Evolutionary conservation across 2,329 filamentous ascomycete genomes (phyloP).

Genomic region (Ciborinia camelliae): DNA sequence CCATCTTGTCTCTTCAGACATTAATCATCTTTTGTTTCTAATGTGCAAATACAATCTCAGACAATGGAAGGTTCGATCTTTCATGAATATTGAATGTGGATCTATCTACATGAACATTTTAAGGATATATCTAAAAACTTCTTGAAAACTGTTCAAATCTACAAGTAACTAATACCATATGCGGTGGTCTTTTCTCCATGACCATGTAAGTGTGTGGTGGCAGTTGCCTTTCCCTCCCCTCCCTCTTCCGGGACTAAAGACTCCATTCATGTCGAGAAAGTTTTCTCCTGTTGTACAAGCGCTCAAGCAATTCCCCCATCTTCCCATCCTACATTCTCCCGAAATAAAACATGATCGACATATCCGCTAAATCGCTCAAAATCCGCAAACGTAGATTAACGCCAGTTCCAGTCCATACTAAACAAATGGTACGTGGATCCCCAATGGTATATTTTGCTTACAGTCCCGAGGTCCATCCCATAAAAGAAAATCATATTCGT

Average conservation of each 20-base stretch:
- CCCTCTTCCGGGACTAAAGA: background rate
- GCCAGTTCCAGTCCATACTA: conserved; percentile 15
- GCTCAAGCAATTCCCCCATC: background rate
- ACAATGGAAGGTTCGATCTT: background rate
- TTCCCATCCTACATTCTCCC: background rate
- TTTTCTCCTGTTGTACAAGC: conserved; percentile 7
- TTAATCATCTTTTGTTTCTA: background rate
- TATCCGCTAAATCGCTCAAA: conserved; percentile 4
- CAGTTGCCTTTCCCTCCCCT: background rate
- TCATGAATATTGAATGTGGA: no score
- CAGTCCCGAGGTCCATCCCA: conserved; percentile 6
- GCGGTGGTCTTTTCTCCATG: background rate
- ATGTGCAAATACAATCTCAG: background rate
- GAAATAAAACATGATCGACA: background rate
- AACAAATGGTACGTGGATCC: conserved; percentile 10
- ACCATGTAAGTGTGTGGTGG: background rate
- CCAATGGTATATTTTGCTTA: conserved; percentile 19
- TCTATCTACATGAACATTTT: conserved; percentile 1
- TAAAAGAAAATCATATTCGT: conserved; percentile 16
- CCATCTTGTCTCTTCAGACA: background rate
- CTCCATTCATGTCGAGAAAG: background rate
- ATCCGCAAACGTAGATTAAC: background rate
- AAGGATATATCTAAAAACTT: conserved; percentile 4
- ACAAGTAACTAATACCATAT: conserved; percentile 7
- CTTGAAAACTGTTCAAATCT: conserved; percentile 11